Evolutionary conservation across 169 alveolate genomes (phyloP), one percentile per base, ranked within the genome.

Genomic region (Besnoitia besnoiti): DNA sequence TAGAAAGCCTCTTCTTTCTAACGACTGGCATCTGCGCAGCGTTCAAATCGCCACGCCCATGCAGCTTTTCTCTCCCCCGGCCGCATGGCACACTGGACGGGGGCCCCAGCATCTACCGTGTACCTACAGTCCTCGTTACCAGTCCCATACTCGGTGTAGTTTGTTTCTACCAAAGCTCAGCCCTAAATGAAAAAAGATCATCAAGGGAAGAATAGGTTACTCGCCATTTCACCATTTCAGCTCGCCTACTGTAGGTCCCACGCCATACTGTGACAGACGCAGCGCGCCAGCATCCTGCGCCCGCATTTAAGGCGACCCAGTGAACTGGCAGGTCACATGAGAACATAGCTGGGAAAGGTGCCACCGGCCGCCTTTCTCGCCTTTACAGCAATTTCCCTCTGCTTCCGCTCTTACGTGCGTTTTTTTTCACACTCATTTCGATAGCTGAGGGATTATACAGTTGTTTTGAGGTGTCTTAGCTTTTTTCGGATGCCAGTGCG

Each of bases 51-150:
- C n/a, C n/a, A n/a, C n/a, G n/a, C n/a, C n/a, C n/a, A n/a, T n/a
- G n/a, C n/a, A n/a, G n/a, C n/a, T n/a, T n/a, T n/a, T 19, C 24
- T 19, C 12, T 19, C n/a, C 27, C 30, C 67, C 3, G 30, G n/a
- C 12, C 33, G 3, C 1, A 5, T 3, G 67, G 67, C 67, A 55
- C 67, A 55, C 67, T 55, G 67, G 67, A 55, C 67, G 67, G 67
- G 67, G 67, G 67, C 67, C 67, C 67, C 67, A 55, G 67, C 67
- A 55, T 55, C 67, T 55, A 55, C 30, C 67, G 67, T 55, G 67
- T n/a, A n/a, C 67, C n/a, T 19, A 55, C n/a, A 10, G 67, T 19
- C 7, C 27, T 55, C 33, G 24, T n/a, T 55, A 1, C 30, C 67
- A 55, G 33, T 55, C 4, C n/a, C 27, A 55, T 10, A n/a, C 67